Percentiles rank a stretch among this genome's conserved stretches.
These are phyloP conservation scores for Astragalus membranaceus DNA, from an alignment of 306 rosid species.

Conservation along the genomic window DNA sequence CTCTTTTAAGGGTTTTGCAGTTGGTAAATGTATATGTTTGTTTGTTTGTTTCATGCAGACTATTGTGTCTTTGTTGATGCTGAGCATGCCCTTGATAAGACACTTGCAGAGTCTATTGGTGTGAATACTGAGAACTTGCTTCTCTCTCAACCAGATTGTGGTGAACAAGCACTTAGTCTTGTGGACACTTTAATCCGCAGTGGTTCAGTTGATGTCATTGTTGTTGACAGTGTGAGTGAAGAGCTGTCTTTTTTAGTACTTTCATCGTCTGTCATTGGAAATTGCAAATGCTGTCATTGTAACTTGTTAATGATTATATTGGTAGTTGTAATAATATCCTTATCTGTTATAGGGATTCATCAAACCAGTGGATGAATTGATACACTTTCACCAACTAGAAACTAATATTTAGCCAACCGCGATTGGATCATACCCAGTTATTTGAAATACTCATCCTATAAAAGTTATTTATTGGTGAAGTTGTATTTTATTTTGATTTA, in stretches of 20 bases:
- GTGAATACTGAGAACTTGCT: conserved; percentile 69
- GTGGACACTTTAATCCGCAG: conserved; percentile 85
- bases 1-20: background rate
- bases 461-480: background rate
- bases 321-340: background rate
- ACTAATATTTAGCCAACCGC: background rate
- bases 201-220: conserved; percentile 93
- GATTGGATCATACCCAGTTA: background rate
- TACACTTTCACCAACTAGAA: background rate
- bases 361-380: background rate
- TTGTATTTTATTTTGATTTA: background rate
- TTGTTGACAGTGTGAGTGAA: conserved; percentile 85
- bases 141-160: conserved; percentile 91
- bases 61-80: conserved; percentile 88
- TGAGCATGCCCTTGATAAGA: conserved; percentile 89
- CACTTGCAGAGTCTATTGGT: conserved; percentile 75
- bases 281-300: background rate
- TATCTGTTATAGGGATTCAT: background rate
- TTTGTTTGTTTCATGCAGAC: conserved; percentile 38
- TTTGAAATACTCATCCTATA: background rate
- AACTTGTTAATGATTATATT: background rate
- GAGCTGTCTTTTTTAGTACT: conserved; percentile 13
- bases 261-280: background rate
- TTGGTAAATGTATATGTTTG: conserved; percentile 10
- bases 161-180: conserved; percentile 91